Evolutionary conservation across 345 rosid genomes (phyloP).

Genomic region (Garcia nutans): DNA sequence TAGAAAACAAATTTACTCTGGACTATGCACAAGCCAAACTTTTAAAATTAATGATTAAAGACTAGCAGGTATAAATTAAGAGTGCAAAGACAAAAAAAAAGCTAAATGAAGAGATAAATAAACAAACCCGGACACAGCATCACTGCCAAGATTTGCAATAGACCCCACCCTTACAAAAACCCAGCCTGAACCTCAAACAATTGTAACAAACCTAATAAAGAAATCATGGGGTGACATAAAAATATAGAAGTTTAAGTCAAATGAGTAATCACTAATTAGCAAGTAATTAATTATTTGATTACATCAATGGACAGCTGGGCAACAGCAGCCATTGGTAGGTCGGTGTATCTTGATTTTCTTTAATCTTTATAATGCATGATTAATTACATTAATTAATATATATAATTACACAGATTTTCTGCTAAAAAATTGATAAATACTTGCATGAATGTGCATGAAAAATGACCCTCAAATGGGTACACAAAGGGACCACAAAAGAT

Average conservation of each 20-base stretch:
- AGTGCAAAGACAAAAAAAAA: constrained; percentile 1
- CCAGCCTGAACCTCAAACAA: constrained; percentile 16
- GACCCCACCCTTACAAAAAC: constrained; percentile 26
- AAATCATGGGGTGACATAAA: constrained; percentile 28
- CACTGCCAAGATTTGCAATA: constrained; percentile 24
- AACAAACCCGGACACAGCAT: constrained; percentile 10
- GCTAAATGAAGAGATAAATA: not conserved
- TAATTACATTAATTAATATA: not conserved
- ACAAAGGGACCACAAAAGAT: constrained; percentile 24
- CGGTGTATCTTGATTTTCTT: constrained; percentile 23
- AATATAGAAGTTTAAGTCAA: constrained; percentile 35
- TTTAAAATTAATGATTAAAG: constrained; percentile 17
- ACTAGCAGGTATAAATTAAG: constrained; percentile 14
- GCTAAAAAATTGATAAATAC: not conserved
- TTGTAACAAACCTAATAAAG: constrained; percentile 12
- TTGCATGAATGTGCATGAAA: not conserved
- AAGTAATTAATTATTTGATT: not conserved
- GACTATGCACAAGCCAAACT: constrained; percentile 2
- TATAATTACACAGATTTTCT: not conserved
- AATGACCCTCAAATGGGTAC: not conserved
- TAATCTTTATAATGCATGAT: not conserved
- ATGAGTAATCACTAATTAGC: constrained; percentile 28
- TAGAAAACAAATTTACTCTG: constrained; percentile 29
- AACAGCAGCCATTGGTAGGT: constrained; percentile 39
- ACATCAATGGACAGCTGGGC: constrained; percentile 25